Conservation (phyloP, 202 grass and related monocot species). For the Panicum hallii region DNA sequence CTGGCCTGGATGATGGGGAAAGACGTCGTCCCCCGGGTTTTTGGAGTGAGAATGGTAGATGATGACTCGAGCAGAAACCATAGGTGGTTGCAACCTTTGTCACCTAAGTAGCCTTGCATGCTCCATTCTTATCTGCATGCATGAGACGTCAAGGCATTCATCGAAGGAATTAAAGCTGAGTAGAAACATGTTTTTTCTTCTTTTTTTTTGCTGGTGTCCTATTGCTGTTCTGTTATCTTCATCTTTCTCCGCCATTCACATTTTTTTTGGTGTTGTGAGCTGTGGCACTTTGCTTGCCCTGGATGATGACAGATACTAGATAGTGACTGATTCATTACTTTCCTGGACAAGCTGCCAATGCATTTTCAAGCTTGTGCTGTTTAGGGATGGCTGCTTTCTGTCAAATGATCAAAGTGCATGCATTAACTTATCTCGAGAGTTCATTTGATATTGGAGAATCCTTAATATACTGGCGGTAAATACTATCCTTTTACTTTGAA, state of each 20-base stretch:
- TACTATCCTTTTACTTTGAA: conserved; percentile 5
- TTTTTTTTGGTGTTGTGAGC: not conserved
- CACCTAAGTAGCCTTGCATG: no score
- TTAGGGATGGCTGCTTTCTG: not conserved
- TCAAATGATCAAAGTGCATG: conserved; percentile 5
- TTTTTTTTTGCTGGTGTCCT: not conserved
- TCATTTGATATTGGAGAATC: not conserved
- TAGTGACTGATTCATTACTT: conserved; percentile 6
- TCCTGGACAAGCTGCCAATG: not conserved
- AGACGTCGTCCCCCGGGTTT: not conserved
- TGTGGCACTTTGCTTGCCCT: conserved; percentile 24
- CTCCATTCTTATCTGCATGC: not conserved
- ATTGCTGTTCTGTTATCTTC: not conserved
- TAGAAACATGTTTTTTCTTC: not conserved
- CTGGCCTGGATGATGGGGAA: not conserved
- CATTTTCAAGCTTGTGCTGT: not conserved
- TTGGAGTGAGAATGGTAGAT: not conserved
- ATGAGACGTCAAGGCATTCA: not conserved
- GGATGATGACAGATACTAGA: conserved; percentile 7
- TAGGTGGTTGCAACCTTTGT: not conserved
- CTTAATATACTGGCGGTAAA: not conserved
- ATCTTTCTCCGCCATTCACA: not conserved
- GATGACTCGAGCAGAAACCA: not conserved
- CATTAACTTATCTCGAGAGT: not conserved
- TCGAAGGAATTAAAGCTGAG: not conserved